These are phyloP conservation scores for Termitomyces sp. DNA, from an alignment of 768 basidiomycete genomes.

Conservation along the genomic window DNA sequence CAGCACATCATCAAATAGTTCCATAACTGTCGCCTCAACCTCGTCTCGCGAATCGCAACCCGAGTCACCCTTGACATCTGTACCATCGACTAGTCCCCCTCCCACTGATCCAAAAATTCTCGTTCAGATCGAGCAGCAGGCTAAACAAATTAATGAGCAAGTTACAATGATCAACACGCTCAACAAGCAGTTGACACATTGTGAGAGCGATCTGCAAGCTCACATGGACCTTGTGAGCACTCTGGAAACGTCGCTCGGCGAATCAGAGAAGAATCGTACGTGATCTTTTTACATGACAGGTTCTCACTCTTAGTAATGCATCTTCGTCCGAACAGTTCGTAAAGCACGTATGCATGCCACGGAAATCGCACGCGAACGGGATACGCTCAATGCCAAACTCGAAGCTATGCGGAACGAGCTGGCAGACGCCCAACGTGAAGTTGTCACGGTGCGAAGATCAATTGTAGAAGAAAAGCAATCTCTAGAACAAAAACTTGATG, in stretches of 20 bases:
- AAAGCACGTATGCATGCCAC: slow-evolving; percentile 93
- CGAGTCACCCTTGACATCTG: slow-evolving; percentile 65
- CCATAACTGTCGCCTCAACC: slow-evolving; percentile 39
- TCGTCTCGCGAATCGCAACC: slow-evolving; percentile 67
- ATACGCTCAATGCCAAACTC: slow-evolving; percentile 60
- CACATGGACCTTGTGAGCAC: slow-evolving; percentile 87
- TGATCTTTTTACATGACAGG: slow-evolving; percentile 15
- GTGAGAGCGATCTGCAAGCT: slow-evolving; percentile 84
- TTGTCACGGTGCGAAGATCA: slow-evolving; percentile 68
- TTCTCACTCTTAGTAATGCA: slow-evolving; percentile 3
- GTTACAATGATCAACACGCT: slow-evolving; percentile 90
- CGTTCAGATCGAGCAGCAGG: slow-evolving; percentile 63
- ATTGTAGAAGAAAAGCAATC: slow-evolving; percentile 88
- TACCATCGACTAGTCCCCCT: slow-evolving; percentile 31
- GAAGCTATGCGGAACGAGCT: slow-evolving; percentile 69
- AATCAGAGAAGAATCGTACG: slow-evolving; percentile 91
- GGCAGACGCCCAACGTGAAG: slow-evolving; percentile 73
- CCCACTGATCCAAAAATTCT: slow-evolving; percentile 49
- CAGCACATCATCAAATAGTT: slow-evolving; percentile 57
- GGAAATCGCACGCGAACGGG: slow-evolving; percentile 83
- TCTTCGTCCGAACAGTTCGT: slow-evolving; percentile 48
- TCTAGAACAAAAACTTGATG: slow-evolving; percentile 74
- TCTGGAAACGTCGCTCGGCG: slow-evolving; percentile 80
- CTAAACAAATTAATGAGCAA: slow-evolving; percentile 75
- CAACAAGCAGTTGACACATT: slow-evolving; percentile 91